Evolutionary conservation across 345 rosid genomes (phyloP), one percentile per base, ranked within the genome.

Genomic region (Gossypium raimondii): DNA sequence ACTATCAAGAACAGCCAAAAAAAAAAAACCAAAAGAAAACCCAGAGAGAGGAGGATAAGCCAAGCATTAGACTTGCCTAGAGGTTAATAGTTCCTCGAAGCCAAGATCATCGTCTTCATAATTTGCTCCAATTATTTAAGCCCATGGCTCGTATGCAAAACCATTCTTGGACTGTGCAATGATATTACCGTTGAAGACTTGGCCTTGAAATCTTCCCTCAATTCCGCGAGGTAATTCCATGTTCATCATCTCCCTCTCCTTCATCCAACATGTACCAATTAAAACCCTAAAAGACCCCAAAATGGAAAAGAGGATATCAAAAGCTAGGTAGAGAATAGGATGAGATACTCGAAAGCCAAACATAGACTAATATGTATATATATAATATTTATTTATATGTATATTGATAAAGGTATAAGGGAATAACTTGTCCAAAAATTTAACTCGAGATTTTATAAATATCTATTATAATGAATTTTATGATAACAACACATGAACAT

Each of bases 51-150:
- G 52, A 60, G 62, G 70, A 76, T 27, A 78, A 88, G 91, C 91
- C 91, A 88, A 88, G 91, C 79, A 76, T 64, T 60, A 84, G 91
- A 88, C 91, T 88, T 88, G 91, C 91, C 91, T 83, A 84, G 83
- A 84, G 83, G 84, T 73, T 61, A 38, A 73, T 53, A 17, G 71
- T 73, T 51, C 78, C 84, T 75, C 80, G 38, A 78, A 74, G 61
- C 25, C 69, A 24, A 1, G 9, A 22, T 45, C 24, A 45, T 11
- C 61, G 53, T 71, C 41, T 34, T 18, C 62, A 66, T 22, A 18
- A 20, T 76, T 65, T 59, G 29, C 34, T 57, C 13, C 44, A 43
- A 34, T 55, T 64, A 59, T 20, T 55, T 47, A 48, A 24, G 67
- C 79, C 85, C 82, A 81, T 43, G 72, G 47, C 70, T 84, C 74